A percentile compares a stretch with the other conserved stretches of the same genome.
Conservation (phyloP, 2,329 filamentous ascomycete genomes). For the Penicillium italicum region DNA sequence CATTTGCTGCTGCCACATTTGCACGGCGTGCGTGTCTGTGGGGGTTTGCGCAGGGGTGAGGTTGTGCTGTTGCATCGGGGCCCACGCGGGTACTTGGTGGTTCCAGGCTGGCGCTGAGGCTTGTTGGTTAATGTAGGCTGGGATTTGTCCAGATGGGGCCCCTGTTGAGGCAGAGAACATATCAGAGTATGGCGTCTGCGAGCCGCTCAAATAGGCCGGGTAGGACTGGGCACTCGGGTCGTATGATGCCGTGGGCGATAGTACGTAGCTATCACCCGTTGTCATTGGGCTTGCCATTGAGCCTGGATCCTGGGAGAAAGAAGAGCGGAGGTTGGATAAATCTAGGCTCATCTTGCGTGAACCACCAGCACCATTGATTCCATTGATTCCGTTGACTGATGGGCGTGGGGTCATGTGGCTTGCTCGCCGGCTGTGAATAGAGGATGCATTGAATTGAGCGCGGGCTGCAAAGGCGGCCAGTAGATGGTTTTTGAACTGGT, state of each 20-base stretch:
- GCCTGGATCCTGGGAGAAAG: constrained; percentile 23
- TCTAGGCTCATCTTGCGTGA: constrained; percentile 38
- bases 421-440: constrained; percentile 28
- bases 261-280: constrained; percentile 20
- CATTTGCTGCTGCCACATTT: constrained; percentile 29
- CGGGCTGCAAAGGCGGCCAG: constrained; percentile 34
- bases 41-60: constrained; percentile 21
- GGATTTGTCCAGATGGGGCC: constrained; percentile 21
- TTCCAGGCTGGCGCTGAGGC: constrained; percentile 15
- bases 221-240: constrained; percentile 25
- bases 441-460: constrained; percentile 14
- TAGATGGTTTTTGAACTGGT: constrained; percentile 37
- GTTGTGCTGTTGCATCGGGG: constrained; percentile 24
- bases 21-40: constrained; percentile 21
- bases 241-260: constrained; percentile 27
- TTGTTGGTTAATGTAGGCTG: constrained; percentile 28
- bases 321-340: constrained; percentile 29
- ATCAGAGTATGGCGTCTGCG: constrained; percentile 20
- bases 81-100: constrained; percentile 16
- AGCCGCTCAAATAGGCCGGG: constrained; percentile 20
- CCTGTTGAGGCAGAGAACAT: constrained; percentile 16
- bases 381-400: constrained; percentile 27
- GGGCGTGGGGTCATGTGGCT: constrained; percentile 25
- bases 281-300: constrained; percentile 29
- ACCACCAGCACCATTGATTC: constrained; percentile 18